Conservation (phyloP, 2,329 filamentous ascomycete genomes). For the Ustulina deusta region DNA sequence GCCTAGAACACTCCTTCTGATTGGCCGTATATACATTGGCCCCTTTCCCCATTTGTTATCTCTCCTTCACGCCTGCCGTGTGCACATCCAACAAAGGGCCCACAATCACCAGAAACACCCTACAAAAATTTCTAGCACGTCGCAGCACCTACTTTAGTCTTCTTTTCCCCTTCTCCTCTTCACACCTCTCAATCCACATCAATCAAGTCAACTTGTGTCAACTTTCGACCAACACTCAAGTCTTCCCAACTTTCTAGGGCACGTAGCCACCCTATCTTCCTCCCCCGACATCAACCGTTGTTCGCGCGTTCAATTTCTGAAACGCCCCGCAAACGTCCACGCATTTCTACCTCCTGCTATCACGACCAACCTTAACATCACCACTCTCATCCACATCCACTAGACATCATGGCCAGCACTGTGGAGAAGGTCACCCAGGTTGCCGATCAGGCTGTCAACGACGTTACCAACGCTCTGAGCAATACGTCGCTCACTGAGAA, state of each 20-base stretch:
- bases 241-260: conserved; percentile 76
- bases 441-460: conserved; percentile 73
- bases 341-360: conserved; percentile 40
- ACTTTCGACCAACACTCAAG: conserved; percentile 53
- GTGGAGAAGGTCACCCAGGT: conserved; percentile 76
- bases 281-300: conserved; percentile 69
- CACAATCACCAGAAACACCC: conserved; percentile 51
- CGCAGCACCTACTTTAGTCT: conserved; percentile 47
- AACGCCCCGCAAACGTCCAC: conserved; percentile 53
- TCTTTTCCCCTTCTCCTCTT: conserved; percentile 51
- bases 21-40: conserved; percentile 42
- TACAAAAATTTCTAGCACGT: conserved; percentile 54
- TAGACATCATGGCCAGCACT: conserved; percentile 84
- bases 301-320: conserved; percentile 75
- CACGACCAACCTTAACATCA: conserved; percentile 47
- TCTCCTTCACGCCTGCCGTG: conserved; percentile 46
- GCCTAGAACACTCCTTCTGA: conserved; percentile 32
- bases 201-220: conserved; percentile 55
- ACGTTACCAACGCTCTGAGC: conserved; percentile 79
- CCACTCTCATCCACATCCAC: conserved; percentile 51
- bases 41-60: conserved; percentile 38
- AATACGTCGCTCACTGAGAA: conserved; percentile 74
- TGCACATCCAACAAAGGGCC: conserved; percentile 43
- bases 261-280: conserved; percentile 84
- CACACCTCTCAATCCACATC: conserved; percentile 58